Percentiles rank a stretch among this genome's conserved stretches.
Evolutionary conservation across 2,329 filamentous ascomycete species (phyloP).

Genomic region (Aspergillus ibericus): DNA sequence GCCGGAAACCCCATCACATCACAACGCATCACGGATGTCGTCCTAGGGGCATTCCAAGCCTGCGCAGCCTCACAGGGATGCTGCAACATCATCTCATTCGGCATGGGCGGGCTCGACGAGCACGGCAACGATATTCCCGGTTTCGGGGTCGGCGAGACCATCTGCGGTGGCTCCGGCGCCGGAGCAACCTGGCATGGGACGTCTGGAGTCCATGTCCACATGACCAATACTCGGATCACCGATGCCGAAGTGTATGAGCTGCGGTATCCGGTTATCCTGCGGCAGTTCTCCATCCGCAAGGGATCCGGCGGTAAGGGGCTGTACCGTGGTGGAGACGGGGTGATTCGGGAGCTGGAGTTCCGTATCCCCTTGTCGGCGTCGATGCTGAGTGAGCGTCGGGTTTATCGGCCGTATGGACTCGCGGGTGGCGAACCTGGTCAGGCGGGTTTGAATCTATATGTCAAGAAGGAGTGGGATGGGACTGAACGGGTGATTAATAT

Average conservation of each 20-base stretch:
- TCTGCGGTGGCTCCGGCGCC: slow-evolving; percentile 76
- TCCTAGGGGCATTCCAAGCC: slow-evolving; percentile 75
- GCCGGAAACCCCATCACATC: slow-evolving; percentile 79
- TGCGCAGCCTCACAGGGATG: slow-evolving; percentile 78
- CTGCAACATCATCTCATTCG: slow-evolving; percentile 83
- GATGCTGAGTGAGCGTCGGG: slow-evolving; percentile 74
- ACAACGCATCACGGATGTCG: slow-evolving; percentile 80
- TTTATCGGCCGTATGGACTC: slow-evolving; percentile 78
- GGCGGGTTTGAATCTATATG: slow-evolving; percentile 85
- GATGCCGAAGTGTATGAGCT: slow-evolving; percentile 81
- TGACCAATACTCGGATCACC: slow-evolving; percentile 86
- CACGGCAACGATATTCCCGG: slow-evolving; percentile 62
- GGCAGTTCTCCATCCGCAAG: slow-evolving; percentile 67
- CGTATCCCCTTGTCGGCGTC: slow-evolving; percentile 75
- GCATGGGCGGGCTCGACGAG: slow-evolving; percentile 64
- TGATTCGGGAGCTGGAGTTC: slow-evolving; percentile 81
- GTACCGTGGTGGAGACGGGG: slow-evolving; percentile 72
- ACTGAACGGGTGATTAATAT: slow-evolving; percentile 58
- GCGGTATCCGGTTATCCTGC: slow-evolving; percentile 72
- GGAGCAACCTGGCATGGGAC: slow-evolving; percentile 75
- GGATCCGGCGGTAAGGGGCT: slow-evolving; percentile 67
- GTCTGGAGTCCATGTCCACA: slow-evolving; percentile 76
- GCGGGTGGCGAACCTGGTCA: slow-evolving; percentile 76
- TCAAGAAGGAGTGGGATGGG: slow-evolving; percentile 66
- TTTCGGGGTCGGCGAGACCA: slow-evolving; percentile 87